Evolutionary conservation across 805 yeast species (phyloP), one percentile per base, ranked within the genome.

Genomic region (Alloascoidea hylecoeti): DNA sequence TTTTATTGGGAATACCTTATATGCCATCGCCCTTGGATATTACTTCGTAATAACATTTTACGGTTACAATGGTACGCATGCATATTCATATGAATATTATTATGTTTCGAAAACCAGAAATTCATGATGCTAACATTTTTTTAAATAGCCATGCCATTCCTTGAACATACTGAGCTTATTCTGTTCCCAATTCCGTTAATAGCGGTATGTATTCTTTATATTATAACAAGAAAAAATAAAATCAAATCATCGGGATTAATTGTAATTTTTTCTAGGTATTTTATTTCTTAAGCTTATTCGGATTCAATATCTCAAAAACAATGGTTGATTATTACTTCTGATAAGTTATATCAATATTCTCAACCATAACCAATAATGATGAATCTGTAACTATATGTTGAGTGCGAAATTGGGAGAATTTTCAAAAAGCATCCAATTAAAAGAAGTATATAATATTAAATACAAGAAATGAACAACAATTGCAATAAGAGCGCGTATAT

Each of bases 21-120:
- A 88, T 49, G 69, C 82, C 47, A 71, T 70, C 4, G 78, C 95
- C 18, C 58, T 81, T 36, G 70, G 78, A 15, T 82, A 82, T 52
- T 88, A 88, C 57, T 75, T 75, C 48, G 66, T 82, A 39, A 70
- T 86, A 38, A 78, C 95, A 1, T 86, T 86, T 53, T 75, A 85
- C 49, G 96, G 96, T n/a, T 88, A 81, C 60, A 70, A 83, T 63
- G 64, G 83, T 42, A 41, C 6, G 50, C 34, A 16, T 16, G 15
- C 12, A 13, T 16, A n/a, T 16, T 15, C 15, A 5, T 60, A 3
- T 51, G 46, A 36, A 30, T 50, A 4, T 48, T 63, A 34, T 67
- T 61, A 41, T 5, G 9, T 18, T 16, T 14, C 36, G n/a, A n/a
- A n/a, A n/a, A n/a, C n/a, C n/a, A n/a, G n/a, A n/a, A 17, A 6